Base-by-base conservation (phyloP, 2,329 filamentous ascomycete species). In the Rhynchosporium graminicola region DNA sequence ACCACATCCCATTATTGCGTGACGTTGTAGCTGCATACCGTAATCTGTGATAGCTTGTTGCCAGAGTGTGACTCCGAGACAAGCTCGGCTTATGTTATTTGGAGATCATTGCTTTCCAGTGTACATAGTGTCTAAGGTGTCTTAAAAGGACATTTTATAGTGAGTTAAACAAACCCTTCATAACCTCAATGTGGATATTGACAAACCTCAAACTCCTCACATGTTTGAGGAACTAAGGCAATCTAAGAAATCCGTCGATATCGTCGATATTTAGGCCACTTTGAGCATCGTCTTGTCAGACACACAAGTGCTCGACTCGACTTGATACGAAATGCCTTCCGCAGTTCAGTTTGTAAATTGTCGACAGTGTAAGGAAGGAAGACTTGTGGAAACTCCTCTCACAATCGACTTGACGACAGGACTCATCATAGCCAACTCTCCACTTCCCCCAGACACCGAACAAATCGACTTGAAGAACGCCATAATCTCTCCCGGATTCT, bases 401-500 rank as follows among this genome's bases (percentile, higher is more conserved):
- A 71, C 69, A 3, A 63, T 71, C 54, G 38, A 60, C 52, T 57
- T 61, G 1, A 51, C 62, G 1, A 51, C 62, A 12, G 71, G 71
- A 5, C 28, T 68, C 26, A 72, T 73, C 46, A 69, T 71, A 13
- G 59, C 67, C n/a, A 70, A 70, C 55, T 56, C 63, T 31, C 66
- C 65, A n/a, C 61, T 68, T 31, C 63, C 63, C 6, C 64, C 57
- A 47, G 50, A 68, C 26, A 69, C 65, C 6, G 33, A 60, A 15
- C 59, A 47, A 31, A 57, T 72, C 43, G 81, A 84, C 67, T 70
- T 84, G 10, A 74, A 80, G 45, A 79, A 78, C 46, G 76, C 73
- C 52, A 80, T 84, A 54, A 74, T 84, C 59, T 80, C 82, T 4
- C 82, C 82, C 9, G 83, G 82, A 3, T 83, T 82, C 67, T 73